These are phyloP conservation scores for Saccharomycopsis sp. DNA, from an alignment of 805 yeast species.

Conservation along the genomic window DNA sequence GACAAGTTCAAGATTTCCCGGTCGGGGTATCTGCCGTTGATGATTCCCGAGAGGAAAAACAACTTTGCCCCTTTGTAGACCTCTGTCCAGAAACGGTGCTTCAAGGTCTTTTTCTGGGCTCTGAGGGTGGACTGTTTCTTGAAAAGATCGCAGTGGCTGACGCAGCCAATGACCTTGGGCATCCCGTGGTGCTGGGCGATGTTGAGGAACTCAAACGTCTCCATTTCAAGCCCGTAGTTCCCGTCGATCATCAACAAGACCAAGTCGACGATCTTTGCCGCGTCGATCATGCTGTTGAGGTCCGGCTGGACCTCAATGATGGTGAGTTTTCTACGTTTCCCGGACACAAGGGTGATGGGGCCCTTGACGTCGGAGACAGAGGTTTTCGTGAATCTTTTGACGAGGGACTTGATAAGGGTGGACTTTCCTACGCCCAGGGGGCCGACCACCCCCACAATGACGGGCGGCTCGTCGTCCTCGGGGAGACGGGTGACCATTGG, in stretches of 20 bases:
- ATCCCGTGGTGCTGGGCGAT: slow-evolving; percentile 97
- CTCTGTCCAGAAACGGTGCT: slow-evolving; percentile 97
- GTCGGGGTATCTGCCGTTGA: slow-evolving; percentile 97
- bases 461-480: slow-evolving; percentile 96
- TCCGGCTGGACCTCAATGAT: slow-evolving; percentile 91
- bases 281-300: slow-evolving; percentile 90
- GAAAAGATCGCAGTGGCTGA: slow-evolving; percentile 93
- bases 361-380: slow-evolving; percentile 84
- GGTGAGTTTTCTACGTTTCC: slow-evolving; percentile 86
- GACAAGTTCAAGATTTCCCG: slow-evolving; percentile 88
- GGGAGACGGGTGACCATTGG: slow-evolving; percentile 98
- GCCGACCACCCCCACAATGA: slow-evolving; percentile 93
- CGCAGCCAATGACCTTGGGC: slow-evolving; percentile 93
- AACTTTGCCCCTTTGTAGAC: slow-evolving; percentile 97
- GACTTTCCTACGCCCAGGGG: slow-evolving; percentile 99
- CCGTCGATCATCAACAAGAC: slow-evolving; percentile 90
- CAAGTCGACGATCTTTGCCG: slow-evolving; percentile 91
- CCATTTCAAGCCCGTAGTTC: slow-evolving; percentile 98
- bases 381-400: slow-evolving; percentile 82
- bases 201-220: slow-evolving; percentile 96
- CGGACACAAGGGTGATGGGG: slow-evolving; percentile 94
- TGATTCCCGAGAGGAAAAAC: slow-evolving; percentile 88
- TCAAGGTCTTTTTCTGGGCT: slow-evolving; percentile 84
- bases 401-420: slow-evolving; percentile 82
- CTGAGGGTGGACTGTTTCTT: slow-evolving; percentile 83